These are phyloP conservation scores for Geranium rotundifolium DNA, from an alignment of 345 rosid genomes.

Conservation along the genomic window DNA sequence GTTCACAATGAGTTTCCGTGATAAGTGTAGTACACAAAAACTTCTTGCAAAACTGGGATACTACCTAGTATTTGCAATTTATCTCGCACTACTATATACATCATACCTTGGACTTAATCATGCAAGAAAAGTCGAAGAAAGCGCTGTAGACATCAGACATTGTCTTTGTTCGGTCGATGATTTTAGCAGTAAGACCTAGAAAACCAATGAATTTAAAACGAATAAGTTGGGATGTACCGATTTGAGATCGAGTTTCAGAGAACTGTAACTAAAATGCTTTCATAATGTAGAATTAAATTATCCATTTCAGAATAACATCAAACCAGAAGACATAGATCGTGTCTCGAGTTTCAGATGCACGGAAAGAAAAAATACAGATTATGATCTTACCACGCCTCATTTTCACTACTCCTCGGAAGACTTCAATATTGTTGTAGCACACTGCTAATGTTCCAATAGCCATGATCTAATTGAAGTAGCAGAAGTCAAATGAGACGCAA, in stretches of 20 bases:
- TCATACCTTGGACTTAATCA: slow-evolving; percentile 64
- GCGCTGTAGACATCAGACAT: slow-evolving; percentile 92
- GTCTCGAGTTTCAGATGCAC: too few relatives aligned
- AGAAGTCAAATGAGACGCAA: slow-evolving; percentile 19
- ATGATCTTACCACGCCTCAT: slow-evolving; percentile 84
- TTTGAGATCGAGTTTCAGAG: neutral
- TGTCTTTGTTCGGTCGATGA: slow-evolving; percentile 62
- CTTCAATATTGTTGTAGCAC: slow-evolving; percentile 82
- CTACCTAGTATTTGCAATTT: too few relatives aligned
- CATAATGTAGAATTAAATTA: neutral
- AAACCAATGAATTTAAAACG: slow-evolving; percentile 1
- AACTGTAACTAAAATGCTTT: neutral
- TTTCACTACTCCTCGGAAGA: slow-evolving; percentile 91
- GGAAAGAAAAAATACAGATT: neutral
- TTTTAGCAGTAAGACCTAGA: slow-evolving; percentile 85
- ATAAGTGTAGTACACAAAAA: too few relatives aligned
- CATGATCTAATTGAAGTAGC: slow-evolving; percentile 54
- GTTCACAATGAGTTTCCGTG: too few relatives aligned
- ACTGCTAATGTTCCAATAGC: slow-evolving; percentile 90
- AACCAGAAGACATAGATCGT: too few relatives aligned
- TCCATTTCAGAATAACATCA: neutral
- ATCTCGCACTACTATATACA: too few relatives aligned
- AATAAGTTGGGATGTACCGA: neutral
- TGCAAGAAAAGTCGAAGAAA: slow-evolving; percentile 62
- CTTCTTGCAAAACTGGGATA: too few relatives aligned